These are phyloP conservation scores for Stagonosporopsis vannaccii DNA, from an alignment of 2,329 filamentous ascomycete genomes.

Conservation along the genomic window DNA sequence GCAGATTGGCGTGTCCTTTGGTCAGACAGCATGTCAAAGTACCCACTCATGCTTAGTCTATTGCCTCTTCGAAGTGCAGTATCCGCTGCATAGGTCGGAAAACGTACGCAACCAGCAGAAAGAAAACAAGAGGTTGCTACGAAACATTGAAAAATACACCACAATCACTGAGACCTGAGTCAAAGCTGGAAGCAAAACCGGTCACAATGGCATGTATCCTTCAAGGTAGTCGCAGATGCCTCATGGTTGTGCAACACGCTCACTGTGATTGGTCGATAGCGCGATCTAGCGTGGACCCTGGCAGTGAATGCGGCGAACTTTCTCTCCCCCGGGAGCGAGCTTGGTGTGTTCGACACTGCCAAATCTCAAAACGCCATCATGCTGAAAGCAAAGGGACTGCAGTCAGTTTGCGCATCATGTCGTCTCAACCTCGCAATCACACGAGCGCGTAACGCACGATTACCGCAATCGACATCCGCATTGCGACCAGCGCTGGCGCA, in stretches of 20 bases:
- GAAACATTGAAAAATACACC: neutral
- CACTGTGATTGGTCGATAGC: constrained; percentile 31
- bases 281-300: constrained; percentile 30
- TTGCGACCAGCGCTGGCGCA: constrained; percentile 22
- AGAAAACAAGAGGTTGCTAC: neutral
- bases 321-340: constrained; percentile 20
- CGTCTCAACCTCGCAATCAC: constrained; percentile 39
- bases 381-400: constrained; percentile 40
- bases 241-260: neutral
- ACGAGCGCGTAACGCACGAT: constrained; percentile 35
- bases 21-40: neutral
- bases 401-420: constrained; percentile 44
- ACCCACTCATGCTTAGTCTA: neutral
- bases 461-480: constrained; percentile 23
- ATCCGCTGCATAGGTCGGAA: neutral
- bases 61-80: neutral
- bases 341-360: constrained; percentile 10
- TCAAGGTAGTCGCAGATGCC: neutral
- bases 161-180: no score
- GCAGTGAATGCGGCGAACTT: constrained; percentile 41
- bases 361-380: constrained; percentile 30
- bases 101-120: neutral
- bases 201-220: neutral
- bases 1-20: neutral
- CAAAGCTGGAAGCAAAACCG: neutral